A percentile compares a stretch with the other conserved stretches of the same genome.
Conservation (phyloP, 2,329 filamentous ascomycete genomes). For the Xylaria sp. region DNA sequence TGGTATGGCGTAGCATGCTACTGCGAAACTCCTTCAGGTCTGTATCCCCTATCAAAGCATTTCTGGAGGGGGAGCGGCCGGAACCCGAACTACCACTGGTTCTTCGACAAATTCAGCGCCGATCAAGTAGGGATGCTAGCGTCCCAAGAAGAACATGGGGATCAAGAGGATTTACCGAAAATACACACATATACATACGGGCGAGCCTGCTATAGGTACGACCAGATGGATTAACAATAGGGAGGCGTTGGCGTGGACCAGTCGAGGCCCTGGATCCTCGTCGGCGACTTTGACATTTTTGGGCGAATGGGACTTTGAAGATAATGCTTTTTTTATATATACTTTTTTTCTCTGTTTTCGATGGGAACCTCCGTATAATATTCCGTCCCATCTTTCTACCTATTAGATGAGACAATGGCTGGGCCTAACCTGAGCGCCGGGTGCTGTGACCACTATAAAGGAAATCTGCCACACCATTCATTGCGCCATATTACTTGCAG, state of each 20-base stretch:
- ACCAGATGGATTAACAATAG: slow-evolving; percentile 8
- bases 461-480: slow-evolving; percentile 28
- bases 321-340: slow-evolving; percentile 2
- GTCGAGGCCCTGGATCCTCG: slow-evolving; percentile 26
- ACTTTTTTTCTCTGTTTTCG: background rate
- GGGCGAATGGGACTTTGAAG: slow-evolving; percentile 17
- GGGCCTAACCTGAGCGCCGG: background rate
- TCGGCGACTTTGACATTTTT: slow-evolving; percentile 21
- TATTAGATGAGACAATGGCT: slow-evolving; percentile 2
- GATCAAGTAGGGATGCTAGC: background rate
- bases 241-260: slow-evolving; percentile 29
- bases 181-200: slow-evolving; percentile 17
- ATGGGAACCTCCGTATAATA: background rate
- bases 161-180: slow-evolving; percentile 13
- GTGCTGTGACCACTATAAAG: slow-evolving; percentile 7
- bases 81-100: background rate
- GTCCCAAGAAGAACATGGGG: background rate
- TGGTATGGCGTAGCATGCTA: slow-evolving; percentile 6
- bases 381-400: background rate
- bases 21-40: slow-evolving; percentile 7
- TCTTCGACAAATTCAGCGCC: slow-evolving; percentile 9
- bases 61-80: background rate
- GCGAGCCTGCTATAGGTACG: slow-evolving; percentile 19
- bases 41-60: background rate
- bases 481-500: slow-evolving; percentile 37